Evolutionary conservation across 1,284 basidiomycete species (phyloP).

Genomic region (Tilletiopsis washingtonensis): DNA sequence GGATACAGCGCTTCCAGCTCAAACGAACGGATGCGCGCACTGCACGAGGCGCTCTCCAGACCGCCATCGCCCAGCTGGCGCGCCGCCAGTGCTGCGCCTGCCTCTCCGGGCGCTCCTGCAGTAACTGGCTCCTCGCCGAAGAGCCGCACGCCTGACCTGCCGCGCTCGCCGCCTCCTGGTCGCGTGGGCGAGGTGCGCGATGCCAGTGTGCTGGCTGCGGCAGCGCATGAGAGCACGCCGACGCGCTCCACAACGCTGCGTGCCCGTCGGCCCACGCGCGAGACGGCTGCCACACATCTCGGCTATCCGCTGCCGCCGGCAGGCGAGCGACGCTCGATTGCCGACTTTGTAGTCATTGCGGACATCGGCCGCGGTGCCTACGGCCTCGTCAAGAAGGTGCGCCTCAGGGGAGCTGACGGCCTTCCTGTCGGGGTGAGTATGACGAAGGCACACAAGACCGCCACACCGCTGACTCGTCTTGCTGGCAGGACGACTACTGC

Average conservation of each 20-base stretch:
- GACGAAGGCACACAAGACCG: not conserved
- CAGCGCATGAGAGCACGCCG: not conserved
- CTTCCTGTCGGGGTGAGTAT: conserved; percentile 64
- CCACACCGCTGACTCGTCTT: not conserved
- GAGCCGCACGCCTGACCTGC: too few relatives aligned
- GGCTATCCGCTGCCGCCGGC: conserved; percentile 3
- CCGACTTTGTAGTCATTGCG: conserved; percentile 34
- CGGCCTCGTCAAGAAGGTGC: conserved; percentile 83
- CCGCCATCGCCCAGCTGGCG: too few relatives aligned
- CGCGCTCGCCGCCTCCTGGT: too few relatives aligned
- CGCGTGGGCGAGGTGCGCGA: too few relatives aligned
- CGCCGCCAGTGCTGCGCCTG: too few relatives aligned
- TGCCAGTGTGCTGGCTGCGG: too few relatives aligned
- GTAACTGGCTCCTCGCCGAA: too few relatives aligned
- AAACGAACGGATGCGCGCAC: conserved; percentile 8
- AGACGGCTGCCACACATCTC: not conserved
- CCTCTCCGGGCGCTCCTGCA: too few relatives aligned
- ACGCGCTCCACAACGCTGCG: conserved; percentile 2
- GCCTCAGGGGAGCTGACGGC: conserved; percentile 68
- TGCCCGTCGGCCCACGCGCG: conserved; percentile 10
- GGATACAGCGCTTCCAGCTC: not conserved
- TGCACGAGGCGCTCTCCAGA: conserved; percentile 12
- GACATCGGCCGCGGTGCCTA: conserved; percentile 75
- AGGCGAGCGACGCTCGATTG: conserved; percentile 14
- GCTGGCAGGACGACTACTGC: conserved; percentile 56